phyloP scores from a whole-genome alignment of 352 stramenopile genomes.

The Phytophthora boehmeriae region DNA sequence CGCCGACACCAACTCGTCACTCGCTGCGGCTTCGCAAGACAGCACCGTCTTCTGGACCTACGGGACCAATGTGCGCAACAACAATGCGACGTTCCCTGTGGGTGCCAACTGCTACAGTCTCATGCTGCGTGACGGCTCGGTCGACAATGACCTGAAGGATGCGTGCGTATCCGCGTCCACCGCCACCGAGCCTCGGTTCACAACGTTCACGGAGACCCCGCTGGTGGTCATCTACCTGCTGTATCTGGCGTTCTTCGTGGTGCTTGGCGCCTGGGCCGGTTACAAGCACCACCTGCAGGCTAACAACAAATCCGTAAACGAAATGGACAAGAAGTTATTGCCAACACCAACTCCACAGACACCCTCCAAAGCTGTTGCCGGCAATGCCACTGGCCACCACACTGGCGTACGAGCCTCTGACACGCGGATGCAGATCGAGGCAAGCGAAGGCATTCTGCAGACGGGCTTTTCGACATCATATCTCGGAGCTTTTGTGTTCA shows the following conservation, averaged over 20 bases:
- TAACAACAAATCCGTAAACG: slow-evolving; percentile 30
- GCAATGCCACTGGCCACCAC: slow-evolving; percentile 12
- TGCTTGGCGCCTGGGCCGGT: slow-evolving; percentile 26
- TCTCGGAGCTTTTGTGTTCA: slow-evolving; percentile 34
- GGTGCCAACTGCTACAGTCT: slow-evolving; percentile 43
- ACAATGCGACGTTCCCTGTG: slow-evolving; percentile 56
- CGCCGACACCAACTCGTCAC: slow-evolving; percentile 33
- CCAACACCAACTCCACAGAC: slow-evolving; percentile 16
- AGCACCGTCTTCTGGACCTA: slow-evolving; percentile 49
- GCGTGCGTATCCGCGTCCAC: slow-evolving; percentile 24
- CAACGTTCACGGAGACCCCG: slow-evolving; percentile 28
- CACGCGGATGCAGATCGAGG: slow-evolving; percentile 15
- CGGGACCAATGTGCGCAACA: slow-evolving; percentile 45
- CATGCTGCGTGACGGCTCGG: slow-evolving; percentile 32
- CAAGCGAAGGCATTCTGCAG: slow-evolving; percentile 15
- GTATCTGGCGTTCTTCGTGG: slow-evolving; percentile 38
- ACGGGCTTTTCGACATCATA: slow-evolving; percentile 23
- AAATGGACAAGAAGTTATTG: slow-evolving; percentile 28
- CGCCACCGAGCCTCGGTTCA: slow-evolving; percentile 21
- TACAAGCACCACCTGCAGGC: slow-evolving; percentile 33
- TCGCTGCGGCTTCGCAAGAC: slow-evolving; percentile 34
- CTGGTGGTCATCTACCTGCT: slow-evolving; percentile 36
- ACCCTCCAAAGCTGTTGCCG: slow-evolving; percentile 20
- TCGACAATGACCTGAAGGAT: slow-evolving; percentile 24
- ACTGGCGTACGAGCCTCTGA: slow-evolving; percentile 21